These are phyloP conservation scores for Diaporthe sp. DNA, from an alignment of 2,329 filamentous ascomycete genomes.

Conservation along the genomic window DNA sequence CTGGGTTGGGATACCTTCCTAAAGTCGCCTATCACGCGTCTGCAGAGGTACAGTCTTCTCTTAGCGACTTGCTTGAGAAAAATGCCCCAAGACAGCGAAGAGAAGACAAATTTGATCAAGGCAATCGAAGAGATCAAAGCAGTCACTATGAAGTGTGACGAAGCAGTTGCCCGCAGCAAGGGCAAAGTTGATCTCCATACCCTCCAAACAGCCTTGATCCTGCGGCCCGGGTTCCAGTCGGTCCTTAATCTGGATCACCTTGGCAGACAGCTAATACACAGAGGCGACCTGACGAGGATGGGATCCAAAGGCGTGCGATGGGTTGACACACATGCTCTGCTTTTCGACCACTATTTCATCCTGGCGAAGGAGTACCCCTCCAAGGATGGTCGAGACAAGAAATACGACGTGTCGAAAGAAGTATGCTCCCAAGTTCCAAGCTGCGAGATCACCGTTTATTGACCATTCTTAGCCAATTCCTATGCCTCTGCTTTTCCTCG, in stretches of 20 bases:
- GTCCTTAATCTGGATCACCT: conserved; percentile 94
- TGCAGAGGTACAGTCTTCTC: conserved; percentile 91
- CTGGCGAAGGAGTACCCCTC: conserved; percentile 83
- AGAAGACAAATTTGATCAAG: conserved; percentile 85
- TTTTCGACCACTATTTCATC: conserved; percentile 98
- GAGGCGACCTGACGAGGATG: conserved; percentile 90
- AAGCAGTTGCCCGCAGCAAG: conserved; percentile 90
- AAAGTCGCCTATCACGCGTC: conserved; percentile 90
- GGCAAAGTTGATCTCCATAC: conserved; percentile 93
- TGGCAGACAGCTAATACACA: conserved; percentile 89
- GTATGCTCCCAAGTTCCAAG: conserved; percentile 53
- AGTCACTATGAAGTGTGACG: conserved; percentile 92
- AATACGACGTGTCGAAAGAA: conserved; percentile 95
- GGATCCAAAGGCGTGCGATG: conserved; percentile 91
- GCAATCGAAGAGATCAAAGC: conserved; percentile 93
- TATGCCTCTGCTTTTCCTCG: conserved; percentile 94
- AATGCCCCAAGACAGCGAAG: conserved; percentile 86
- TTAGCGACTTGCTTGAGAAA: conserved; percentile 87
- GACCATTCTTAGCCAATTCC: conserved; percentile 78
- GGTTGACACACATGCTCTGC: conserved; percentile 92
- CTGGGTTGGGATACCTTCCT: conserved; percentile 95
- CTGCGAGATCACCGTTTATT: conserved; percentile 42
- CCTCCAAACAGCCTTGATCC: conserved; percentile 83
- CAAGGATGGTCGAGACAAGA: conserved; percentile 80
- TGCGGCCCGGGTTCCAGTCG: conserved; percentile 89